Evolutionary conservation across 2,329 filamentous ascomycete genomes (phyloP).

Genomic region (Aphanoascus verrucosus): DNA sequence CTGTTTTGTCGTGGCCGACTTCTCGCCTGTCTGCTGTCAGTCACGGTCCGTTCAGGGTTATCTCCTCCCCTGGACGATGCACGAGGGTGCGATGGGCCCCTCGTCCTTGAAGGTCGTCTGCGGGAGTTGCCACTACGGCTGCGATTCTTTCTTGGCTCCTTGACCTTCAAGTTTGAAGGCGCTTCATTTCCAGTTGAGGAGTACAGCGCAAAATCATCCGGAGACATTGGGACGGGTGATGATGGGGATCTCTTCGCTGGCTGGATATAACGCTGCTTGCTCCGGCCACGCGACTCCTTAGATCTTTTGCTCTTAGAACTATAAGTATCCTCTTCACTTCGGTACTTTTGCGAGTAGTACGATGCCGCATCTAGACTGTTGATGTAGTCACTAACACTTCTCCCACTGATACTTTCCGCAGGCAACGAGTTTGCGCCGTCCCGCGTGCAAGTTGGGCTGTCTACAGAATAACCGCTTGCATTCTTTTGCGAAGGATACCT

Average conservation of each 20-base stretch:
- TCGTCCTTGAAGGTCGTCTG: conserved; percentile 2
- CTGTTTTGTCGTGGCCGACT: conserved; percentile 51
- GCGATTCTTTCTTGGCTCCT: background rate
- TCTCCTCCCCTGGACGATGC: background rate
- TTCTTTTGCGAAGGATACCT: conserved; percentile 1
- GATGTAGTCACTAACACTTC: conserved; percentile 72
- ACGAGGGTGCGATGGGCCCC: background rate
- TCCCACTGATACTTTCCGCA: conserved; percentile 50
- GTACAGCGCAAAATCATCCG: conserved; percentile 56
- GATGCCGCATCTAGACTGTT: conserved; percentile 72
- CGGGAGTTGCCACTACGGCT: conserved; percentile 6
- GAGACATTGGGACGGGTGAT: conserved; percentile 88
- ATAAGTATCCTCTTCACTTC: conserved; percentile 30
- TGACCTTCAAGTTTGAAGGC: background rate
- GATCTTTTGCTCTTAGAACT: conserved; percentile 44
- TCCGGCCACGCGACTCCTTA: conserved; percentile 56
- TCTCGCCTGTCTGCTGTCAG: conserved; percentile 42
- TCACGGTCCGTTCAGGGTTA: background rate
- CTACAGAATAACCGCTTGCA: conserved; percentile 6
- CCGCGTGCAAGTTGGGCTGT: conserved; percentile 29
- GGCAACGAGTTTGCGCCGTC: conserved; percentile 42
- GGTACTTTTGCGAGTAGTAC: conserved; percentile 46
- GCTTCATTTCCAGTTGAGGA: conserved; percentile 21
- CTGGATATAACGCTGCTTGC: conserved; percentile 56
- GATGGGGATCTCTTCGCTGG: conserved; percentile 78